A percentile compares a stretch with the other conserved stretches of the same genome.
phyloP scores from a whole-genome alignment of 1,139 yeast genomes.

The Chernovozyma sophiae-reginae region DNA sequence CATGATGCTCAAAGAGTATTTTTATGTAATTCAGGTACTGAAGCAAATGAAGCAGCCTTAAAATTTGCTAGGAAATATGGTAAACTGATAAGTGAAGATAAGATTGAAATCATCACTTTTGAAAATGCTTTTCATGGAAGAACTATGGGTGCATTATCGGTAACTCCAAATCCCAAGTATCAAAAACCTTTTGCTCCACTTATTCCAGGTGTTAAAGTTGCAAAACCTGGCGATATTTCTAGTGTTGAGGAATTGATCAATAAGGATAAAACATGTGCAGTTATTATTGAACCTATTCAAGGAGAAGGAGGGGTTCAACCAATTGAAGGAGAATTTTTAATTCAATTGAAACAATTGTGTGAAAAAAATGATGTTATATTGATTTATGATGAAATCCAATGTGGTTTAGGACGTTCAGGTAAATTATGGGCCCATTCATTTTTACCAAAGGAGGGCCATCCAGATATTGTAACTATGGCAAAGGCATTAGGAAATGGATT shows the following conservation, averaged over 20 bases:
- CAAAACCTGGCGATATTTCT: constrained; percentile 55
- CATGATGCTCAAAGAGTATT: constrained; percentile 77
- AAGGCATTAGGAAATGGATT: constrained; percentile 97
- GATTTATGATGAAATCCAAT: constrained; percentile 93
- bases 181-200: constrained; percentile 88
- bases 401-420: constrained; percentile 94
- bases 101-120: constrained; percentile 79
- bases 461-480: constrained; percentile 91
- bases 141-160: constrained; percentile 87
- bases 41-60: constrained; percentile 96
- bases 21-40: constrained; percentile 90
- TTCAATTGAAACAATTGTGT: constrained; percentile 65
- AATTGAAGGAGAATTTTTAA: constrained; percentile 59
- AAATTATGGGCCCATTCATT: constrained; percentile 87
- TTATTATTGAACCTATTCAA: constrained; percentile 93
- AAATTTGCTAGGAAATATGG: constrained; percentile 93
- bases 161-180: constrained; percentile 88
- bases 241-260: constrained; percentile 57
- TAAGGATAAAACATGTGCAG: constrained; percentile 77
- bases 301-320: constrained; percentile 95
- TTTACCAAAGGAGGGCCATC: constrained; percentile 75
- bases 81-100: constrained; percentile 47
- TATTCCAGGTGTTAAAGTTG: constrained; percentile 76
- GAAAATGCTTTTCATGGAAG: constrained; percentile 92
- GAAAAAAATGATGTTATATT: constrained; percentile 66